Evolutionary conservation across 2,329 filamentous ascomycete genomes (phyloP).

Genomic region (Coleophoma cylindrospora): DNA sequence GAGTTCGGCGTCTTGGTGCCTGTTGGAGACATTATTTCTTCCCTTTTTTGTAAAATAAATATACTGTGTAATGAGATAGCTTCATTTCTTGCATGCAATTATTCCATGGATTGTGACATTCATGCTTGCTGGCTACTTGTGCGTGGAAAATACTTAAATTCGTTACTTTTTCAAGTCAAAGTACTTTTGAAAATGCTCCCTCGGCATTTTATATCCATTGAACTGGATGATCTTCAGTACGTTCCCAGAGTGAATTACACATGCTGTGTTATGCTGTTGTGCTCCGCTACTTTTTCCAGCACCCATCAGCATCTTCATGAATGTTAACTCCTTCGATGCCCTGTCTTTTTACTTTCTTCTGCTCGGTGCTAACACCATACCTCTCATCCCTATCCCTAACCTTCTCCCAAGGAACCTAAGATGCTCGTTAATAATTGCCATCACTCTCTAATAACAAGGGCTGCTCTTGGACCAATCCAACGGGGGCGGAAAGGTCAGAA

Average conservation of each 20-base stretch:
- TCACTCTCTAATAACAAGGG: neutral
- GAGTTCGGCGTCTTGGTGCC: constrained; percentile 24
- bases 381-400: constrained; percentile 46
- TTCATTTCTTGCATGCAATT: too few species aligned
- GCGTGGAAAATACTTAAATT: too few species aligned
- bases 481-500: constrained; percentile 18
- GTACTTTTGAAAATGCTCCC: too few species aligned
- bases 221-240: too few species aligned
- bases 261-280: too few species aligned
- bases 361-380: constrained; percentile 44
- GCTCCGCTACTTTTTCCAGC: constrained; percentile 32
- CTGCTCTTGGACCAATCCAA: constrained; percentile 16
- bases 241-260: too few species aligned
- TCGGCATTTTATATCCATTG: too few species aligned
- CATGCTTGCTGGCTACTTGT: too few species aligned
- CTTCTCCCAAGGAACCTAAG: constrained; percentile 23
- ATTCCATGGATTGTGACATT: too few species aligned
- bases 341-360: constrained; percentile 47
- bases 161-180: too few species aligned
- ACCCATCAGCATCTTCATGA: constrained; percentile 39
- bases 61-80: too few species aligned
- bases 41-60: neutral
- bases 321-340: constrained; percentile 42
- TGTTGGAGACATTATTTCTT: constrained; percentile 35
- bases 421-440: too few species aligned